These are phyloP conservation scores for Suhomyces tanzawaensis DNA, from an alignment of 805 yeast genomes.

Conservation along the genomic window DNA sequence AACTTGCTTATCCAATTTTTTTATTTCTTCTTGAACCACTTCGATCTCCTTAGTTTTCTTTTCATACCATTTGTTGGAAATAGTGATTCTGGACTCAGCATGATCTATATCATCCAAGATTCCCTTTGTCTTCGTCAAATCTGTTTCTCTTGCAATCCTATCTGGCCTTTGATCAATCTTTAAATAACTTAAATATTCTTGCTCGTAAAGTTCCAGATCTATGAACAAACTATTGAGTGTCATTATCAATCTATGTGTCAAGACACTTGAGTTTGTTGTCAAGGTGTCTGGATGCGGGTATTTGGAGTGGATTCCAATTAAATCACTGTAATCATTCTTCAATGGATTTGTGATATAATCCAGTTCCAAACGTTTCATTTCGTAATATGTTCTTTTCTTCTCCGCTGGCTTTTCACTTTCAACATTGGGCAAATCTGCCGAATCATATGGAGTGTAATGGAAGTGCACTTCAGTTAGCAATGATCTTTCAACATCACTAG, in stretches of 20 bases:
- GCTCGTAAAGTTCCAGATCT: slow-evolving; percentile 40
- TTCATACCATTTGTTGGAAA: slow-evolving; percentile 30
- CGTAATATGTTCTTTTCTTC: slow-evolving; percentile 47
- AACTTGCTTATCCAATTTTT: slow-evolving; percentile 27
- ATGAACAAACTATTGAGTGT: slow-evolving; percentile 49
- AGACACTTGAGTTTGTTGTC: slow-evolving; percentile 20
- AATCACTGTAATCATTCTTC: slow-evolving; percentile 44
- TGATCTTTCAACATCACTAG: slow-evolving; percentile 78
- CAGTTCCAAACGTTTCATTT: slow-evolving; percentile 58
- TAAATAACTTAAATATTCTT: slow-evolving; percentile 37
- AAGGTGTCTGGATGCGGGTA: not conserved
- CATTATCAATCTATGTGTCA: slow-evolving; percentile 64
- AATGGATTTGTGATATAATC: slow-evolving; percentile 71
- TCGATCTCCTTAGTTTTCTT: slow-evolving; percentile 33
- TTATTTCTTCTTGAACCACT: slow-evolving; percentile 20
- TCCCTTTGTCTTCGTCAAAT: slow-evolving; percentile 40
- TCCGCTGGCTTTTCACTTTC: slow-evolving; percentile 10
- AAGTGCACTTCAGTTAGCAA: slow-evolving; percentile 71
- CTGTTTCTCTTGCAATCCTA: slow-evolving; percentile 41
- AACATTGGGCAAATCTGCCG: slow-evolving; percentile 38
- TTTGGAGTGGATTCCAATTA: slow-evolving; percentile 50
- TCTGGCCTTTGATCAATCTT: slow-evolving; percentile 38
- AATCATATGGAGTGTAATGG: slow-evolving; percentile 51
- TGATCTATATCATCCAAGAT: slow-evolving; percentile 48
- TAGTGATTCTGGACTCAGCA: slow-evolving; percentile 31